phyloP scores from a whole-genome alignment of 306 rosid species.

The Cucumis cinereus region DNA sequence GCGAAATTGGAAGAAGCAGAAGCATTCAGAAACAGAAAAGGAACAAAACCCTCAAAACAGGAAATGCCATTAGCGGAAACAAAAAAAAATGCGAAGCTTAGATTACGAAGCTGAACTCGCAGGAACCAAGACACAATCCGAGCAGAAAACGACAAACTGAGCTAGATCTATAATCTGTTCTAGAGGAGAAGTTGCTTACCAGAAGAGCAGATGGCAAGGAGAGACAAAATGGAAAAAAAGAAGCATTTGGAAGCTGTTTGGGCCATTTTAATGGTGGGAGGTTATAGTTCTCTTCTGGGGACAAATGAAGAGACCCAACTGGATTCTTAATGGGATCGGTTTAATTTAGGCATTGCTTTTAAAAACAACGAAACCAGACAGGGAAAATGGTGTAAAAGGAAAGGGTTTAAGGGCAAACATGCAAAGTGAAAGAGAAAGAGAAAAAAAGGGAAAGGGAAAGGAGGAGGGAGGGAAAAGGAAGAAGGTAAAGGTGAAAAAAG shows the following conservation, averaged over 20 bases:
- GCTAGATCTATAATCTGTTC: background rate
- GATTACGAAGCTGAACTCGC: background rate
- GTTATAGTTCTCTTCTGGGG: slow-evolving; percentile 10
- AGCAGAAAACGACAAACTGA: background rate
- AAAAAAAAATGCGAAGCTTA: background rate
- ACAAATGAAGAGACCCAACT: slow-evolving; percentile 19
- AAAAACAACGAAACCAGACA: slow-evolving; percentile 19
- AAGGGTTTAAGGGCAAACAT: slow-evolving; percentile 9
- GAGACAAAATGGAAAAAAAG: slow-evolving; percentile 36
- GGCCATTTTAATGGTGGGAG: slow-evolving; percentile 32
- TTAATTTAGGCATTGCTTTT: slow-evolving; percentile 16
- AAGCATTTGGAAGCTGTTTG: slow-evolving; percentile 29
- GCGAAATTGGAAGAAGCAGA: slow-evolving; percentile 24
- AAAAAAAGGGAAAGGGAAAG: background rate
- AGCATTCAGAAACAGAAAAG: slow-evolving; percentile 18
- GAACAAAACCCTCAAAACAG: background rate
- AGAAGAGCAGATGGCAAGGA: slow-evolving; percentile 36
- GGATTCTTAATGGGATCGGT: slow-evolving; percentile 20
- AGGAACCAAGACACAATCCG: background rate
- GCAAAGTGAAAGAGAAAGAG: slow-evolving; percentile 11
- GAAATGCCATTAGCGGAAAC: background rate
- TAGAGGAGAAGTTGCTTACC: slow-evolving; percentile 25
- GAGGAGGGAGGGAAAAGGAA: slow-evolving; percentile 13
- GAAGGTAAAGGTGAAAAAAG: slow-evolving; percentile 15
- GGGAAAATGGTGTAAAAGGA: slow-evolving; percentile 8